Evolutionary conservation across 192 early-diverging fungal genomes (phyloP).

Genomic region (Backusella westeae): DNA sequence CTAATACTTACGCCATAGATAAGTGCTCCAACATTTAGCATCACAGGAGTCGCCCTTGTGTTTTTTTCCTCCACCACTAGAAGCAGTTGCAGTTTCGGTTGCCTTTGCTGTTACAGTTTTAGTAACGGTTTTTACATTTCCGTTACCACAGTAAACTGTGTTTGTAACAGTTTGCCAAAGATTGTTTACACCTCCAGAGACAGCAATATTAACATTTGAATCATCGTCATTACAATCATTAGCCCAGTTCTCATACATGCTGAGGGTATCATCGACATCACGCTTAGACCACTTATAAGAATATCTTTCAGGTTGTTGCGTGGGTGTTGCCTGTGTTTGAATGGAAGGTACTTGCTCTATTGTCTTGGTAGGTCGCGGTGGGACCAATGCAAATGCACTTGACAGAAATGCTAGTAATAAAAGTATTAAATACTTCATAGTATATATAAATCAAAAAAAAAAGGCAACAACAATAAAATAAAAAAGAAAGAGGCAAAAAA

Average conservation of each 20-base stretch:
- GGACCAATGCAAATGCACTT: background rate
- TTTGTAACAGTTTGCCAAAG: slow-evolving; percentile 26
- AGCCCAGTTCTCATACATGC: slow-evolving; percentile 25
- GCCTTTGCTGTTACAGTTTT: slow-evolving; percentile 21
- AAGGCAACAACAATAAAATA: background rate
- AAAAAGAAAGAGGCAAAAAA: background rate
- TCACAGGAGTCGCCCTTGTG: background rate
- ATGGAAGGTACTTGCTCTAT: background rate
- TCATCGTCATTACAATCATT: slow-evolving; percentile 9
- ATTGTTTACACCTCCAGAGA: background rate
- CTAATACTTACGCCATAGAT: slow-evolving; percentile 31
- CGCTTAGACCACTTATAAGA: slow-evolving; percentile 9
- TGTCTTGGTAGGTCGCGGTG: background rate
- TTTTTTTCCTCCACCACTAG: background rate
- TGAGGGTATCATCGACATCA: slow-evolving; percentile 18
- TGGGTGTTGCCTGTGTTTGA: background rate
- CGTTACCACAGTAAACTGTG: slow-evolving; percentile 29
- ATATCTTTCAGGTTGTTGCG: background rate
- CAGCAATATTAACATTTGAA: background rate
- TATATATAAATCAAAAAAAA: background rate
- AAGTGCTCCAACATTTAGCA: slow-evolving; percentile 32
- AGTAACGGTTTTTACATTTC: slow-evolving; percentile 30
- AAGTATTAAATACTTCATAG: background rate
- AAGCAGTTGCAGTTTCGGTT: background rate
- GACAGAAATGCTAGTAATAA: background rate